Conservation (phyloP, 2,329 filamentous ascomycete genomes). For the Scedosporium boydii region DNA sequence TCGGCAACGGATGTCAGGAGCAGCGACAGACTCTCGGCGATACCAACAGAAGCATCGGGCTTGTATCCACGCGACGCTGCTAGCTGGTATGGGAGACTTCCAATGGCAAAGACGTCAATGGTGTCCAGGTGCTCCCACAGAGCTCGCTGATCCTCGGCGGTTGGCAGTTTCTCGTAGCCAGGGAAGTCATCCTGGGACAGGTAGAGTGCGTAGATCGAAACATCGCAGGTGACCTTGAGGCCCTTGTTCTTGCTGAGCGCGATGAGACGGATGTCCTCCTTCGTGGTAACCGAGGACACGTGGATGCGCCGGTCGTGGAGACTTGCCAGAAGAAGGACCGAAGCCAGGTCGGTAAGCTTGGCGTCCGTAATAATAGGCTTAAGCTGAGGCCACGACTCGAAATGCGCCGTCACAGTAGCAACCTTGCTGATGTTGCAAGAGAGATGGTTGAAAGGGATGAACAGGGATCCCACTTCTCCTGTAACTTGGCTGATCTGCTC, state of each 20-base stretch:
- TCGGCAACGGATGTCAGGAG: constrained; percentile 68
- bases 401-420: constrained; percentile 68
- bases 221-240: constrained; percentile 73
- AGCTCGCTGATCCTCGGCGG: constrained; percentile 57
- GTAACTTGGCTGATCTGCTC: constrained; percentile 66
- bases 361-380: constrained; percentile 78
- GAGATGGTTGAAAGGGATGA: constrained; percentile 74
- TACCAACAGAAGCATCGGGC: constrained; percentile 53
- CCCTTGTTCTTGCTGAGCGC: constrained; percentile 72
- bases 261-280: constrained; percentile 70
- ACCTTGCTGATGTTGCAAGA: constrained; percentile 80
- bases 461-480: constrained; percentile 67
- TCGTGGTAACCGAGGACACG: constrained; percentile 71
- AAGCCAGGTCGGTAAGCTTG: constrained; percentile 72
- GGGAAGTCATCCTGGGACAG: constrained; percentile 63
- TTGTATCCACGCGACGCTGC: constrained; percentile 44
- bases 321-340: constrained; percentile 66
- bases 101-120: constrained; percentile 73
- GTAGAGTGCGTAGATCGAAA: constrained; percentile 72
- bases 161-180: constrained; percentile 56
- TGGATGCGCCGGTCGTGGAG: constrained; percentile 71
- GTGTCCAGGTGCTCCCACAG: constrained; percentile 64
- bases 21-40: constrained; percentile 63
- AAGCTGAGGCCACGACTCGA: constrained; percentile 65
- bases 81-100: constrained; percentile 69